Evolutionary conservation across 768 basidiomycete genomes (phyloP).

Genomic region (Boletus sp.): DNA sequence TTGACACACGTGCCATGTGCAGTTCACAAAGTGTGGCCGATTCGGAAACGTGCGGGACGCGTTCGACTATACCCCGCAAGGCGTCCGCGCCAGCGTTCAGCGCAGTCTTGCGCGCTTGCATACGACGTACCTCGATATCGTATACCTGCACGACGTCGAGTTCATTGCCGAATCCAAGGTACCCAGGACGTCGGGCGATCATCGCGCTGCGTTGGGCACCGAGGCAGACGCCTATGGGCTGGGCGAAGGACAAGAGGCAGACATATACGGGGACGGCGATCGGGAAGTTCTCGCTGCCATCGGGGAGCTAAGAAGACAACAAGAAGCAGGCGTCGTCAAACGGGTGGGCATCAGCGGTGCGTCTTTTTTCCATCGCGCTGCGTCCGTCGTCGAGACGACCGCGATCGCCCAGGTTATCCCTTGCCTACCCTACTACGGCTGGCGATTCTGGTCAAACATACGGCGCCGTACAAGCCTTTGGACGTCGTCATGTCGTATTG

Average conservation of each 20-base stretch:
- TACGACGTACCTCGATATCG: conserved; percentile 75
- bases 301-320: conserved; percentile 60
- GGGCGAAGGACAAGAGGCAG: conserved; percentile 51
- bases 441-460: conserved; percentile 68
- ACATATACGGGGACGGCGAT: conserved; percentile 67
- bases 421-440: conserved; percentile 83
- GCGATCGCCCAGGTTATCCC: conserved; percentile 58
- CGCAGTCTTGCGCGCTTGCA: conserved; percentile 67
- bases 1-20: background rate
- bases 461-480: conserved; percentile 63
- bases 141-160: conserved; percentile 86
- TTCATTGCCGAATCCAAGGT: conserved; percentile 58
- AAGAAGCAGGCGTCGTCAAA: conserved; percentile 70
- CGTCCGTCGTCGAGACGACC: background rate
- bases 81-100: conserved; percentile 63
- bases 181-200: conserved; percentile 54
- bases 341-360: conserved; percentile 80
- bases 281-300: conserved; percentile 67
- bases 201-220: conserved; percentile 49
- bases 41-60: conserved; percentile 50
- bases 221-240: conserved; percentile 68
- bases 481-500: conserved; percentile 82
- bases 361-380: background rate
- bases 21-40: conserved; percentile 89
- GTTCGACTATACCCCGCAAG: conserved; percentile 74